Evolutionary conservation across 371 early-diverging fungal species (phyloP).

Genomic region (Mucor indicus): DNA sequence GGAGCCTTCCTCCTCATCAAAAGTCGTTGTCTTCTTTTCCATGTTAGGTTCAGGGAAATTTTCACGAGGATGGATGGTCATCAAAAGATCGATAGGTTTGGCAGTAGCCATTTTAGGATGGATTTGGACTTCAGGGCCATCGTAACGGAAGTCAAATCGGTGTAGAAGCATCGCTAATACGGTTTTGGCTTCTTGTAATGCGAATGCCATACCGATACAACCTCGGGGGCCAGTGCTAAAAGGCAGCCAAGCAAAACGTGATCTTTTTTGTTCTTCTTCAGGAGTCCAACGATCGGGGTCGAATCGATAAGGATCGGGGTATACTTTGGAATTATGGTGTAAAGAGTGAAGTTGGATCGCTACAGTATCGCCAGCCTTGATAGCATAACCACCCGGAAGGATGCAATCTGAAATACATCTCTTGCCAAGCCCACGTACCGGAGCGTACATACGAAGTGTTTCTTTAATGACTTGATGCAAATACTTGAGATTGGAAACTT

Average conservation of each 20-base stretch:
- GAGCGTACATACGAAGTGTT: constrained; percentile 49
- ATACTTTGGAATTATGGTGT: constrained; percentile 43
- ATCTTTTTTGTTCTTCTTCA: constrained; percentile 49
- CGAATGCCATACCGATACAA: constrained; percentile 51
- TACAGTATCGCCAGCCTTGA: constrained; percentile 12
- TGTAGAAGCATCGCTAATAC: constrained; percentile 45
- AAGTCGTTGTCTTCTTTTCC: not conserved
- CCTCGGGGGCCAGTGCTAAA: constrained; percentile 44
- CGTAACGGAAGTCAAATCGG: constrained; percentile 34
- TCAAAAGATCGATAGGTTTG: constrained; percentile 30
- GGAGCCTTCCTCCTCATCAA: no score
- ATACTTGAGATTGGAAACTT: constrained; percentile 41
- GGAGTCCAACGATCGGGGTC: constrained; percentile 55
- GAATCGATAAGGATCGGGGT: constrained; percentile 36
- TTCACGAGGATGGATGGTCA: constrained; percentile 31
- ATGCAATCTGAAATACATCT: constrained; percentile 47
- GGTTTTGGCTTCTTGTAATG: constrained; percentile 53
- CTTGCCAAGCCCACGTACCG: constrained; percentile 36
- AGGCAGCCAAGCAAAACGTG: constrained; percentile 52
- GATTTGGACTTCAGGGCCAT: constrained; percentile 30
- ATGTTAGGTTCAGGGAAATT: constrained; percentile 22
- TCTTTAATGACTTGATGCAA: constrained; percentile 47
- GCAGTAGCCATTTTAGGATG: constrained; percentile 30
- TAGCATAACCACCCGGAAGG: constrained; percentile 40
- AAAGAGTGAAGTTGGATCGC: constrained; percentile 26